Evolutionary conservation across 129 eudicot genomes (phyloP).

Genomic region (Silybum marianum): DNA sequence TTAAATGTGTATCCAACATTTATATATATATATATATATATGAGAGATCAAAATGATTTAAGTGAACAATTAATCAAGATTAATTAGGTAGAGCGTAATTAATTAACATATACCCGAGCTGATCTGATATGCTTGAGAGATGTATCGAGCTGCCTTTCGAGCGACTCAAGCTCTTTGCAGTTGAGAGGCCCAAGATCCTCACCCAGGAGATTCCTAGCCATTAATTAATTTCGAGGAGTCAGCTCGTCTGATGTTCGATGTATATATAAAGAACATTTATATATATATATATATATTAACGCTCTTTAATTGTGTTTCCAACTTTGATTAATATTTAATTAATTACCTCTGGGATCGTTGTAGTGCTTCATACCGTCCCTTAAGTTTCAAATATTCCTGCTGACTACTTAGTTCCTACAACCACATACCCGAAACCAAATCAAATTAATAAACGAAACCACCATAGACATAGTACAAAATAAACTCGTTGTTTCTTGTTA

Average conservation of each 20-base stretch:
- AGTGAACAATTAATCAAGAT: not conserved
- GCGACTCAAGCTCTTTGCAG: slow-evolving; percentile 95
- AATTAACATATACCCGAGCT: slow-evolving; percentile 61
- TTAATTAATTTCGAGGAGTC: no score
- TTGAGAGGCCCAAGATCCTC: slow-evolving; percentile 96
- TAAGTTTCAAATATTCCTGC: slow-evolving; percentile 93
- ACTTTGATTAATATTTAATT: not conserved
- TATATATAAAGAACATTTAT: no score
- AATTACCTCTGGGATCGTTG: slow-evolving; percentile 92
- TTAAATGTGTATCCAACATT: not conserved
- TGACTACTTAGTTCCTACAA: slow-evolving; percentile 88
- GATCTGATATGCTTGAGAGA: slow-evolving; percentile 91
- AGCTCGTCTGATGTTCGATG: not conserved
- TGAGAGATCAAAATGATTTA: not conserved
- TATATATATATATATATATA: no score
- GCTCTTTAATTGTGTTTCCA: not conserved
- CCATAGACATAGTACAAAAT: not conserved
- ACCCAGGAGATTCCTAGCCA: slow-evolving; percentile 82
- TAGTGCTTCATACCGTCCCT: slow-evolving; percentile 85
- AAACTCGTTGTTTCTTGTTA: no score
- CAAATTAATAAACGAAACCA: not conserved
- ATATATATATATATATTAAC: not conserved
- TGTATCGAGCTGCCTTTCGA: slow-evolving; percentile 90
- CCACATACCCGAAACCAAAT: not conserved
- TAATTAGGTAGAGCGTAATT: not conserved